Percentiles rank a stretch among this genome's conserved stretches.
phyloP scores from a whole-genome alignment of 306 rosid genomes.

The Rosa rugosa region DNA sequence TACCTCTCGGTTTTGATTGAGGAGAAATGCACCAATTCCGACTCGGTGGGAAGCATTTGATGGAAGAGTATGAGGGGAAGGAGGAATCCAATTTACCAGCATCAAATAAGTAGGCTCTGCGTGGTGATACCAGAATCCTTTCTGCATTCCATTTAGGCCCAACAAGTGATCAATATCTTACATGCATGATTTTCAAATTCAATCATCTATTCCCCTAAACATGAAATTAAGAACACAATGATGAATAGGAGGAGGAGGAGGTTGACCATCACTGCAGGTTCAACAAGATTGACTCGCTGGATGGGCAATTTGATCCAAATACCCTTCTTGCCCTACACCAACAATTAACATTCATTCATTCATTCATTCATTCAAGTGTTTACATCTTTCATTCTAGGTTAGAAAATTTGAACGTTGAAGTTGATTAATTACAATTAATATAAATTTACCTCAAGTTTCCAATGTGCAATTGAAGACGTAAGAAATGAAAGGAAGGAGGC shows the following conservation, averaged over 20 bases:
- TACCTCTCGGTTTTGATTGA: constrained; percentile 75
- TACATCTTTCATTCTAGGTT: background rate
- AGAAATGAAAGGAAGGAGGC: constrained; percentile 13
- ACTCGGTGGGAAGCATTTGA: constrained; percentile 80
- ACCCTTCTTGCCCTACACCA: constrained; percentile 66
- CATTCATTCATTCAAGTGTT: background rate
- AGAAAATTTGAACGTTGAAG: background rate
- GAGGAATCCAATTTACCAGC: constrained; percentile 84
- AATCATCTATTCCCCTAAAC: background rate
- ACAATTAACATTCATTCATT: background rate
- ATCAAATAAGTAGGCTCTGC: constrained; percentile 84
- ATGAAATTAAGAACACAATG: background rate
- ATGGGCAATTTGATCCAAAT: constrained; percentile 78
- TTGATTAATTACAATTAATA: background rate
- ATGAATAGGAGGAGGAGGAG: background rate
- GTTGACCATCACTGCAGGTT: constrained; percentile 63
- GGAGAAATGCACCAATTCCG: constrained; percentile 65
- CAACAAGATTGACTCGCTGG: constrained; percentile 55
- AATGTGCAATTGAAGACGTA: constrained; percentile 10
- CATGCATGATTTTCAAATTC: background rate
- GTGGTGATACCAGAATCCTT: constrained; percentile 89
- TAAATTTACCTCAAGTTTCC: constrained; percentile 9
- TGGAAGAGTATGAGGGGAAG: constrained; percentile 58
- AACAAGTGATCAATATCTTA: background rate
- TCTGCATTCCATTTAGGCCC: constrained; percentile 37